A percentile compares a stretch with the other conserved stretches of the same genome.
These are phyloP conservation scores for Jimgerdemannia flammicorona DNA, from an alignment of 192 early-diverging fungal genomes.

Conservation along the genomic window DNA sequence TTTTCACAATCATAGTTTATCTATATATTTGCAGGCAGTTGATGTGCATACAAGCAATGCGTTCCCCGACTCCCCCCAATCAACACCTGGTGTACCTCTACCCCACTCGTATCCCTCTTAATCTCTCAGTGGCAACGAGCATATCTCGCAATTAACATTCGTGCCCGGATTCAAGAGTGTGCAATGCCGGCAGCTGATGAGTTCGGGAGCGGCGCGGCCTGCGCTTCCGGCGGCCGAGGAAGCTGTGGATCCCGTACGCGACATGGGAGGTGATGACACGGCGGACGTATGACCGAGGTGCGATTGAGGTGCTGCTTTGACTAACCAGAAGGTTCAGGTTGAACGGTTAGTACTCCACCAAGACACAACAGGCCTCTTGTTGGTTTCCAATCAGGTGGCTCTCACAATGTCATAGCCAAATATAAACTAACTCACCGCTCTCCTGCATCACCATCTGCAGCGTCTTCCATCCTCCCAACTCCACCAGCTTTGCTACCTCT, in stretches of 20 bases:
- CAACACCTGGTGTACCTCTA: too few relatives aligned
- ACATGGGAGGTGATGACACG: constrained; percentile 7
- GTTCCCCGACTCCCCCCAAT: too few relatives aligned
- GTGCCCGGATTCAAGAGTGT: constrained; percentile 68
- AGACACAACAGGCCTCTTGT: neutral
- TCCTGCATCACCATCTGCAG: constrained; percentile 57
- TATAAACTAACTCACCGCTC: constrained; percentile 26
- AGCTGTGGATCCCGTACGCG: constrained; percentile 11
- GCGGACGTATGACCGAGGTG: neutral
- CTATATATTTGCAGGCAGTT: too few relatives aligned
- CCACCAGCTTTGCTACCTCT: constrained; percentile 29
- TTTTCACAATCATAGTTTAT: too few relatives aligned
- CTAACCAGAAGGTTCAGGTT: neutral
- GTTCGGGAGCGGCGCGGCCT: neutral
- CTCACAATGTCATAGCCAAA: too few relatives aligned
- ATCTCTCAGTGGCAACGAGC: constrained; percentile 60
- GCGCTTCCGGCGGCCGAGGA: neutral
- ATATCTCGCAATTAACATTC: constrained; percentile 75
- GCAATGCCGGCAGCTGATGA: constrained; percentile 66
- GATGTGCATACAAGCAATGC: too few relatives aligned
- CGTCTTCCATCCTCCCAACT: constrained; percentile 67
- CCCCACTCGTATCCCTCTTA: neutral
- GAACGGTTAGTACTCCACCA: neutral
- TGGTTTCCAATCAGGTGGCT: too few relatives aligned
- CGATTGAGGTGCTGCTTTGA: neutral